Evolutionary conservation across 768 basidiomycete species (phyloP).

Genomic region (Pleurotus eryngii): DNA sequence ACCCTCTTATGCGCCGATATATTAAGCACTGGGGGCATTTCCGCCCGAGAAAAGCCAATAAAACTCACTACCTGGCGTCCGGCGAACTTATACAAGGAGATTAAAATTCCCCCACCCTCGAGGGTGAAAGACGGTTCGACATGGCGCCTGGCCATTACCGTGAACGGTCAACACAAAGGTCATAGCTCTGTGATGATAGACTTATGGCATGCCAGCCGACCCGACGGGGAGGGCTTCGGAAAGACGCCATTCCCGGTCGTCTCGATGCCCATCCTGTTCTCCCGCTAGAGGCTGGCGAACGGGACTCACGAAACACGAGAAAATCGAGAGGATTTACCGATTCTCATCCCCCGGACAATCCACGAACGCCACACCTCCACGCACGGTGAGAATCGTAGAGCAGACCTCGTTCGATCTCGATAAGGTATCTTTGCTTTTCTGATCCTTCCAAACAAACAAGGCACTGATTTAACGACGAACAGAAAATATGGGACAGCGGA

Average conservation of each 20-base stretch:
- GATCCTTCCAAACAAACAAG: too few species aligned
- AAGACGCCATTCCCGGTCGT: conserved; percentile 53
- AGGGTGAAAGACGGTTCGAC: conserved; percentile 46
- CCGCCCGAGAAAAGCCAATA: conserved; percentile 33
- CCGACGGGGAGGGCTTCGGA: conserved; percentile 29
- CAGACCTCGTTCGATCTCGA: conserved; percentile 90
- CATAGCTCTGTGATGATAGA: too few species aligned
- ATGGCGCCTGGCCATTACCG: conserved; percentile 63
- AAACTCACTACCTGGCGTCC: conserved; percentile 78
- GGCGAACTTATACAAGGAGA: conserved; percentile 70
- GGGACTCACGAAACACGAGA: conserved; percentile 55
- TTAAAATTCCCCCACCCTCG: conserved; percentile 63
- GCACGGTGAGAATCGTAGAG: conserved; percentile 56
- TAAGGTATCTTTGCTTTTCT: conserved; percentile 51
- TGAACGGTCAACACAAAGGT: conserved; percentile 27
- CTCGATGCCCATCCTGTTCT: conserved; percentile 62
- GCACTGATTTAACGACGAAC: conserved; percentile 13
- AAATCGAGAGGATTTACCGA: conserved; percentile 56
- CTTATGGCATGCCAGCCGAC: too few species aligned
- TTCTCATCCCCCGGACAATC: conserved; percentile 23
- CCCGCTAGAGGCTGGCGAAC: conserved; percentile 20
- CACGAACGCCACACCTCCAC: conserved; percentile 10
- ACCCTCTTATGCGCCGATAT: background rate
- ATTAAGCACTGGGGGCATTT: too few species aligned
- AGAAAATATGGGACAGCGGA: conserved; percentile 99